These are phyloP conservation scores for Termitomyces sp. DNA, from an alignment of 768 basidiomycete species.

Conservation along the genomic window DNA sequence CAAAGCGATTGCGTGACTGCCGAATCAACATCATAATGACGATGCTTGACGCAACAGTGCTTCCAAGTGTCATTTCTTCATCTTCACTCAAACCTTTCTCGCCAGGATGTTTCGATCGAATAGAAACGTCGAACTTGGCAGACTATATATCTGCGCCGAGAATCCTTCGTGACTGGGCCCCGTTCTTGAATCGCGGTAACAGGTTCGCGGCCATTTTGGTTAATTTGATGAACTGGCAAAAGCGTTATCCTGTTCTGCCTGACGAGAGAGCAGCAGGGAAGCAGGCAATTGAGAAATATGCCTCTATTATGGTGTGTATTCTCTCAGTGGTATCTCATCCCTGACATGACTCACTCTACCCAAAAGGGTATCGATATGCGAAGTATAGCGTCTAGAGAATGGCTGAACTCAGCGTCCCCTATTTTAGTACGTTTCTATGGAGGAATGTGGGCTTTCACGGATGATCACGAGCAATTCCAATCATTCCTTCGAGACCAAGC, in stretches of 20 bases:
- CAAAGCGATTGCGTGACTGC: conserved; percentile 26
- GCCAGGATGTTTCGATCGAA: conserved; percentile 28
- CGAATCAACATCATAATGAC: conserved; percentile 28
- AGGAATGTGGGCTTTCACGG: conserved; percentile 22
- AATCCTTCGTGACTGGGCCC: conserved; percentile 29
- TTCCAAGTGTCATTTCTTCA: conserved; percentile 28
- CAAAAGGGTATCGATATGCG: conserved; percentile 6
- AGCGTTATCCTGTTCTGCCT: conserved; percentile 4
- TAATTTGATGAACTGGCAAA: conserved; percentile 30
- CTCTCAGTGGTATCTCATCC: background rate
- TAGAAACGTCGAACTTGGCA: conserved; percentile 28
- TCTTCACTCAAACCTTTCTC: conserved; percentile 25
- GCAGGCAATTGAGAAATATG: conserved; percentile 14
- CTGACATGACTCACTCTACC: background rate
- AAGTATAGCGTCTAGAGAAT: background rate
- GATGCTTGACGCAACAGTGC: conserved; percentile 30
- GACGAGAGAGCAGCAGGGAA: conserved; percentile 1
- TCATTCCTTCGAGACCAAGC: conserved; percentile 24
- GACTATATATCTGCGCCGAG: conserved; percentile 22
- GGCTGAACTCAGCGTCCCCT: background rate
- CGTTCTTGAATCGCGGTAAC: conserved; percentile 28
- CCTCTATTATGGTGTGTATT: conserved; percentile 18
- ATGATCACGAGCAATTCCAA: conserved; percentile 25
- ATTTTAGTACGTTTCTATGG: background rate
- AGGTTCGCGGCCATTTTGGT: conserved; percentile 25